Conservation (phyloP, 2,329 filamentous ascomycete genomes). For the Verticillium isaacii region DNA sequence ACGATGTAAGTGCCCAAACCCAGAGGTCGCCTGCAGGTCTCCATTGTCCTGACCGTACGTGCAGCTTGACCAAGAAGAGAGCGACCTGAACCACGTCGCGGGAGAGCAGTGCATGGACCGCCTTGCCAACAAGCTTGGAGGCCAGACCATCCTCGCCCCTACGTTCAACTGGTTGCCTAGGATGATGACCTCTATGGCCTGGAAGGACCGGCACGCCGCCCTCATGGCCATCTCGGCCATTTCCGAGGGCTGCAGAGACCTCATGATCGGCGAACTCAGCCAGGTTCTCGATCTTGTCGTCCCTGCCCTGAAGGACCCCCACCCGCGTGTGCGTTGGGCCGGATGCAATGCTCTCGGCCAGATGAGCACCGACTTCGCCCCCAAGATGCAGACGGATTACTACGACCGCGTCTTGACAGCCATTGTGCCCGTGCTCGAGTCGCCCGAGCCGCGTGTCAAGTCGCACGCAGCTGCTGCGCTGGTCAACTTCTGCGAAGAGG, state of each 20-base stretch:
- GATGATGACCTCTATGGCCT: slow-evolving; percentile 94
- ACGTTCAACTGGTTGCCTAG: slow-evolving; percentile 96
- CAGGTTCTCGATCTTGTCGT: slow-evolving; percentile 95
- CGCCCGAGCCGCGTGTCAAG: slow-evolving; percentile 87
- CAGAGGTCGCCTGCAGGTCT: background rate
- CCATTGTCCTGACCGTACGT: slow-evolving; percentile 1
- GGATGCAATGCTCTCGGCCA: slow-evolving; percentile 98
- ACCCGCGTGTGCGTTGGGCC: slow-evolving; percentile 93
- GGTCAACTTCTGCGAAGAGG: slow-evolving; percentile 98
- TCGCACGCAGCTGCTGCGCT: slow-evolving; percentile 96
- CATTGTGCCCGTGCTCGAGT: slow-evolving; percentile 88
- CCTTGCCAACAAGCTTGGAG: slow-evolving; percentile 93
- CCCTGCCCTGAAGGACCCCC: slow-evolving; percentile 81
- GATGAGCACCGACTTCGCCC: slow-evolving; percentile 99
- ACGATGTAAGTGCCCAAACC: slow-evolving; percentile 62
- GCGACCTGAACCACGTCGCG: slow-evolving; percentile 93
- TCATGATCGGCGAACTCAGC: slow-evolving; percentile 92
- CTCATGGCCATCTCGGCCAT: slow-evolving; percentile 99
- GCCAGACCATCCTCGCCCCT: slow-evolving; percentile 83
- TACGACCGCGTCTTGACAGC: slow-evolving; percentile 82
- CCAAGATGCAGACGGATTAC: slow-evolving; percentile 95
- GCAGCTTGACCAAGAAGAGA: slow-evolving; percentile 89
- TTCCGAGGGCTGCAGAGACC: slow-evolving; percentile 90
- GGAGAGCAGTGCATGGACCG: slow-evolving; percentile 99
- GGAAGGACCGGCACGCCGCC: slow-evolving; percentile 92